These are phyloP conservation scores for Parachlorella kessleri DNA, from an alignment of 139 green algal genomes.

Conservation along the genomic window DNA sequence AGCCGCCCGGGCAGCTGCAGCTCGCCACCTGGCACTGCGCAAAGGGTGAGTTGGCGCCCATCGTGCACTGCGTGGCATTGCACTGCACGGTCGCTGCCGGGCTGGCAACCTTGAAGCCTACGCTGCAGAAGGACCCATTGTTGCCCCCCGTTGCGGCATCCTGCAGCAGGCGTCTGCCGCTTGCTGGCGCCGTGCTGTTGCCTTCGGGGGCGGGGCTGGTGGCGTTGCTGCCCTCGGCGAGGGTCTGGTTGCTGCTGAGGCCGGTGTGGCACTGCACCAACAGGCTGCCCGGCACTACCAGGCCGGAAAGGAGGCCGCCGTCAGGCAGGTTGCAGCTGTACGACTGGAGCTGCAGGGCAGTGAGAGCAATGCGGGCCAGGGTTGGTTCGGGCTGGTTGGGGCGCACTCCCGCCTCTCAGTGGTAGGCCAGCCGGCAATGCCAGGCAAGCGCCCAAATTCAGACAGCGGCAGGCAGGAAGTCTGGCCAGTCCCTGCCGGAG, in stretches of 20 bases:
- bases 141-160: too few species aligned
- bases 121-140: too few species aligned
- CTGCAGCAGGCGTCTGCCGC: too few species aligned
- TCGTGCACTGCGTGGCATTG: constrained; percentile 6
- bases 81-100: not conserved
- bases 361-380: too few species aligned
- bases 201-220: not conserved
- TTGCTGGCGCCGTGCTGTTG: too few species aligned
- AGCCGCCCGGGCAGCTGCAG: not conserved
- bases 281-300: not conserved
- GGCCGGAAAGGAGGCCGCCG: not conserved
- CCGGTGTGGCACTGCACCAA: constrained; percentile 31
- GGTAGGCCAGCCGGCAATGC: too few species aligned
- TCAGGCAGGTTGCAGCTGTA: constrained; percentile 7
- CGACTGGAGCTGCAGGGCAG: not conserved
- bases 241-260: not conserved
- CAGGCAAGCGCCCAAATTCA: too few species aligned
- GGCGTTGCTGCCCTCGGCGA: not conserved
- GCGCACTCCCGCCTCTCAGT: too few species aligned
- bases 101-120: not conserved
- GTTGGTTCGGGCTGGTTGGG: too few species aligned
- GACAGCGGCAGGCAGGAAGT: too few species aligned
- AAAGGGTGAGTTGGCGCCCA: not conserved
- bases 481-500: too few species aligned
- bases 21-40: not conserved